phyloP scores from a whole-genome alignment of 2,329 filamentous ascomycete genomes.

The Fusarium kyushuense region DNA sequence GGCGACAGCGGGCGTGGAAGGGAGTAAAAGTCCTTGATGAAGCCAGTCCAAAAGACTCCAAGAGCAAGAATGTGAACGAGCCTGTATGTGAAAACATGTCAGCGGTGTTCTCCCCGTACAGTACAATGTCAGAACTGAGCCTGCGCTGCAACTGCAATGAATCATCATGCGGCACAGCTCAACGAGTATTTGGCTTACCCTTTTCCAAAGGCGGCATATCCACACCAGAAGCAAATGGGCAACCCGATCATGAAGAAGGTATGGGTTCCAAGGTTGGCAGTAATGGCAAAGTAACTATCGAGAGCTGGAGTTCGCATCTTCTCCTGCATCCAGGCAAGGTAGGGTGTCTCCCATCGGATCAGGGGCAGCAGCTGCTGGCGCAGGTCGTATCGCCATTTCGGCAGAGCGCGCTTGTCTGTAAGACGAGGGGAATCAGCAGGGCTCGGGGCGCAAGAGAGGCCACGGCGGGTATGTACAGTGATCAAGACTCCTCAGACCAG shows the following conservation, averaged over 20 bases:
- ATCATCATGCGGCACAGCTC: slow-evolving; percentile 22
- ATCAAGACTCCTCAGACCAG: slow-evolving; percentile 83
- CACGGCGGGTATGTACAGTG: slow-evolving; percentile 67
- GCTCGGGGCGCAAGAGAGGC: slow-evolving; percentile 4
- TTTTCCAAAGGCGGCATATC: slow-evolving; percentile 85
- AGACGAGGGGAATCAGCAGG: slow-evolving; percentile 24
- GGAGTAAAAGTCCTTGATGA: slow-evolving; percentile 93
- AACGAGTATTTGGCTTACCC: slow-evolving; percentile 70
- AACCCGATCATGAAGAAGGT: slow-evolving; percentile 98
- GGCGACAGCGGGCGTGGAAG: slow-evolving; percentile 92
- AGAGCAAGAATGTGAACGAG: slow-evolving; percentile 81
- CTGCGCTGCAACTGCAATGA: background rate
- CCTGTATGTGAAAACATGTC: slow-evolving; percentile 53
- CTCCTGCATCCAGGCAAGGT: slow-evolving; percentile 88
- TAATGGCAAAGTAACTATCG: slow-evolving; percentile 97
- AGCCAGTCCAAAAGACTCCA: slow-evolving; percentile 89
- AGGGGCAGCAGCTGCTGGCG: slow-evolving; percentile 87
- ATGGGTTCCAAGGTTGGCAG: slow-evolving; percentile 95
- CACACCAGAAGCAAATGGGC: slow-evolving; percentile 97
- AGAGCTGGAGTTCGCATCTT: slow-evolving; percentile 83
- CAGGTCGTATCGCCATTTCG: slow-evolving; percentile 87
- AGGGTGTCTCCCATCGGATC: slow-evolving; percentile 94
- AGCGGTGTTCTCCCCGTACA: slow-evolving; percentile 22
- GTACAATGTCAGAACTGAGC: background rate
- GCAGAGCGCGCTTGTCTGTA: slow-evolving; percentile 83